Evolutionary conservation across 2,329 filamentous ascomycete species (phyloP).

Genomic region (Fusarium sp.): DNA sequence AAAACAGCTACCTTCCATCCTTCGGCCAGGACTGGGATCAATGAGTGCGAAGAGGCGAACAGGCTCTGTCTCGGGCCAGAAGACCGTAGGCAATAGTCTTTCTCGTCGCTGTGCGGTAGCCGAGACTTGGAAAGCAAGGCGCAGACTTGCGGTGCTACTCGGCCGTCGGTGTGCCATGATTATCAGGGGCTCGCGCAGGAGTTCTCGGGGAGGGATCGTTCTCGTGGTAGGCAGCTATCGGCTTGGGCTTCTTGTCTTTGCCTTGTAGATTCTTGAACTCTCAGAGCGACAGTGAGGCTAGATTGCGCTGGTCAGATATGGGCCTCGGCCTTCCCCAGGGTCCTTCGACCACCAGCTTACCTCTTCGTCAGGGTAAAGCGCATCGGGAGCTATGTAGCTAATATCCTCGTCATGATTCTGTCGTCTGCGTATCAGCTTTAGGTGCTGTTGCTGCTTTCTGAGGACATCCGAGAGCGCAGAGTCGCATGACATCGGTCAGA

Average conservation of each 20-base stretch:
- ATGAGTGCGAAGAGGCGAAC: not conserved
- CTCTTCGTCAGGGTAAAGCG: not conserved
- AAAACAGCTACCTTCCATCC: not conserved
- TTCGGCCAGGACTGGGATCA: not conserved
- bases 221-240: not conserved
- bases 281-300: not conserved
- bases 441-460: not conserved
- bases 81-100: not conserved
- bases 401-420: too few species aligned
- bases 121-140: not conserved
- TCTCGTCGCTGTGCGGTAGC: not conserved
- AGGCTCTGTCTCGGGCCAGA: slow-evolving; percentile 3
- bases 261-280: not conserved
- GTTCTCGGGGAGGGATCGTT: slow-evolving; percentile 3
- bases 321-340: not conserved
- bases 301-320: not conserved
- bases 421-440: not conserved
- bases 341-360: not conserved
- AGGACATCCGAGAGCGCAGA: accelerated
- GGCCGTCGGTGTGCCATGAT: not conserved
- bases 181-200: slow-evolving; percentile 8
- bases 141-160: slow-evolving; percentile 2
- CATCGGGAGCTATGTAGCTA: not conserved
- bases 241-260: not conserved
- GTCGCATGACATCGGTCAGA: not conserved